A percentile compares a stretch with the other conserved stretches of the same genome.
phyloP scores from a whole-genome alignment of 164 flowering plant species.

The Magnolia changhungtana region DNA sequence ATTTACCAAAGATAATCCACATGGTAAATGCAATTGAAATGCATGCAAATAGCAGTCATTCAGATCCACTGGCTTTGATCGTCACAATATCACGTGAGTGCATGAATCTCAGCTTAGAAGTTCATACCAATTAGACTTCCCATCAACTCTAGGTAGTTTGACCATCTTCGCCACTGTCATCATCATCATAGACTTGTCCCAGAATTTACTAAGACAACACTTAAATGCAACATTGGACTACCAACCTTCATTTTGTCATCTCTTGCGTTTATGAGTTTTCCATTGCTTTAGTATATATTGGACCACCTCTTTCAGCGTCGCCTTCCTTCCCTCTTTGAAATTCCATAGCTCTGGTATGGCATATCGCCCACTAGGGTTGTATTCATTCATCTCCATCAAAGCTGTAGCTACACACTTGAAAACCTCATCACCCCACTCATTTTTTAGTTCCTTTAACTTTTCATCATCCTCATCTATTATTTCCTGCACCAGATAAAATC shows the following conservation, averaged over 20 bases:
- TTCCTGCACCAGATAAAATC: slow-evolving; percentile 30
- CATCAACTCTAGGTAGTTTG: too few relatives aligned
- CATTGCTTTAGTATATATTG: slow-evolving; percentile 24
- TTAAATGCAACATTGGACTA: neutral
- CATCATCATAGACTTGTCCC: neutral
- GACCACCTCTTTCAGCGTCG: slow-evolving; percentile 44
- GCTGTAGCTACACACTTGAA: slow-evolving; percentile 41
- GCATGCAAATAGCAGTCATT: neutral
- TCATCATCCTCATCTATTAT: slow-evolving; percentile 49
- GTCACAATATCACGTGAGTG: neutral
- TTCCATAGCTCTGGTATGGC: slow-evolving; percentile 51
- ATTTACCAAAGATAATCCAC: neutral
- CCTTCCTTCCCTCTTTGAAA: slow-evolving; percentile 42
- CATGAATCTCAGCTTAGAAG: too few relatives aligned
- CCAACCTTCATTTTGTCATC: slow-evolving; percentile 3
- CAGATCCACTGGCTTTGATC: neutral
- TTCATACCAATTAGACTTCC: too few relatives aligned
- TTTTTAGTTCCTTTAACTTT: slow-evolving; percentile 32
- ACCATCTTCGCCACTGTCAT: neutral
- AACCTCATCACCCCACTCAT: slow-evolving; percentile 38
- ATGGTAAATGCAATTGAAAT: neutral
- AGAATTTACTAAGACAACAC: neutral
- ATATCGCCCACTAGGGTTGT: slow-evolving; percentile 59
- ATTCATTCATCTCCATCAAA: slow-evolving; percentile 45
- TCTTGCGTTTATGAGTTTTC: slow-evolving; percentile 28